These are phyloP conservation scores for Litchi chinensis DNA, from an alignment of 345 rosid genomes.

Conservation along the genomic window DNA sequence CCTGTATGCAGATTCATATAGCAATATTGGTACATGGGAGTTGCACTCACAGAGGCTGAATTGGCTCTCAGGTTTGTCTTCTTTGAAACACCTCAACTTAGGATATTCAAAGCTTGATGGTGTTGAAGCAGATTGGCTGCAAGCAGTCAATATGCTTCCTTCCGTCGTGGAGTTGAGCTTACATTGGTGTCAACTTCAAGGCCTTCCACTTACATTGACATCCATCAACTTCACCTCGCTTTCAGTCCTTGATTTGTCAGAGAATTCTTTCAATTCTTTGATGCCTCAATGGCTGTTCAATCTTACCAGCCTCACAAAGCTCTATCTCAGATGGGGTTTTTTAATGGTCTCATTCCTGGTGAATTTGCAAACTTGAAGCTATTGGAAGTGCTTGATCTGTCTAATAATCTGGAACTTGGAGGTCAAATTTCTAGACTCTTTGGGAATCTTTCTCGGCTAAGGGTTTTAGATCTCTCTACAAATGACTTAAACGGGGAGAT, in stretches of 20 bases:
- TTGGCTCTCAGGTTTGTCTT: constrained; percentile 48
- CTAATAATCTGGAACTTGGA: constrained; percentile 37
- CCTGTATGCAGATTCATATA: constrained; percentile 31
- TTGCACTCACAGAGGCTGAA: constrained; percentile 29
- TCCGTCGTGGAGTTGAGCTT: constrained; percentile 42
- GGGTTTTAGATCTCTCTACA: constrained; percentile 53
- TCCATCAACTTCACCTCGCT: constrained; percentile 49
- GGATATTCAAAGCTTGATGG: constrained; percentile 42
- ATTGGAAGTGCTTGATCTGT: constrained; percentile 42
- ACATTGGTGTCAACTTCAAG: constrained; percentile 33
- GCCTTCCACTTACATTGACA: constrained; percentile 35
- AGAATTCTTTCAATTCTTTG: constrained; percentile 43
- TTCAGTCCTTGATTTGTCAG: constrained; percentile 55
- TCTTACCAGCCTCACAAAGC: constrained; percentile 48
- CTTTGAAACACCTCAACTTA: constrained; percentile 40
- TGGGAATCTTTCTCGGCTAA: constrained; percentile 37
- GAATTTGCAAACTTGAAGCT: constrained; percentile 39
- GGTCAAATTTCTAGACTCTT: constrained; percentile 43
- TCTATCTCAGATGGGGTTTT: constrained; percentile 43
- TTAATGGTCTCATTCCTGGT: constrained; percentile 39
- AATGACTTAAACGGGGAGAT: constrained; percentile 43
- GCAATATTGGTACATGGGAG: constrained; percentile 9
- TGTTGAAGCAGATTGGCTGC: constrained; percentile 40
- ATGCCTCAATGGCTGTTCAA: constrained; percentile 54
- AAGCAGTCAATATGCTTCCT: constrained; percentile 38